phyloP scores from a whole-genome alignment of 495 filamentous ascomycete genomes.

The Sabuloglossum arenarium region DNA sequence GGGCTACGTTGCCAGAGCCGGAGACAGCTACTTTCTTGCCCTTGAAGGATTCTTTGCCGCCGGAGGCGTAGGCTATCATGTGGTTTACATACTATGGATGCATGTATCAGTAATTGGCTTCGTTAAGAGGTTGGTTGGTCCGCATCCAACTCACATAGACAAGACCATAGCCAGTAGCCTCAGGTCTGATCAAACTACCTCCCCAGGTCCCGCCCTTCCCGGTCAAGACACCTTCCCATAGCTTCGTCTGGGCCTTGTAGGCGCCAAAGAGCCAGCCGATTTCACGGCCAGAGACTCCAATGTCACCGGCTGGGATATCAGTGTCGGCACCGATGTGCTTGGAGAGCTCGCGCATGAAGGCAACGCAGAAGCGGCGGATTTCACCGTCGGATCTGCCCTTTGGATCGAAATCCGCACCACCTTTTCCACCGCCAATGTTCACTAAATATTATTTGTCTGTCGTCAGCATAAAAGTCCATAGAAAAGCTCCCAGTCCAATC shows the following conservation, averaged over 20 bases:
- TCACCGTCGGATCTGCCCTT: slow-evolving; percentile 96
- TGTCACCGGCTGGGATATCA: slow-evolving; percentile 88
- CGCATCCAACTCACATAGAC: slow-evolving; percentile 40
- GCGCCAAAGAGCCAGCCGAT: slow-evolving; percentile 91
- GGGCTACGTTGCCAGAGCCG: slow-evolving; percentile 93
- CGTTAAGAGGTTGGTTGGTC: neutral
- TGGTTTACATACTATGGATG: slow-evolving; percentile 53
- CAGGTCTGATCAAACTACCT: slow-evolving; percentile 83
- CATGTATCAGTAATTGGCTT: neutral
- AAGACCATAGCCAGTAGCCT: slow-evolving; percentile 93
- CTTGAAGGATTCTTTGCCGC: slow-evolving; percentile 63
- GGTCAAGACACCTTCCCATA: slow-evolving; percentile 89
- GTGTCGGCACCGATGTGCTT: slow-evolving; percentile 94
- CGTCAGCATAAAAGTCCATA: neutral
- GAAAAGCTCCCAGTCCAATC: neutral
- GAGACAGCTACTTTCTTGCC: slow-evolving; percentile 94
- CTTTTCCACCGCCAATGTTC: slow-evolving; percentile 96
- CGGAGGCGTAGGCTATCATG: slow-evolving; percentile 75
- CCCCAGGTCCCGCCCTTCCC: slow-evolving; percentile 90
- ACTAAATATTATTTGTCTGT: slow-evolving; percentile 25
- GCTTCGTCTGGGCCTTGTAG: slow-evolving; percentile 73
- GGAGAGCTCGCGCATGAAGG: slow-evolving; percentile 89
- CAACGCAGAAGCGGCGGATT: slow-evolving; percentile 90
- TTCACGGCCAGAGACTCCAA: slow-evolving; percentile 76
- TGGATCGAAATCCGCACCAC: slow-evolving; percentile 96